Evolutionary conservation across 2,329 filamentous ascomycete species (phyloP).

Genomic region (Fusarium sp.): DNA sequence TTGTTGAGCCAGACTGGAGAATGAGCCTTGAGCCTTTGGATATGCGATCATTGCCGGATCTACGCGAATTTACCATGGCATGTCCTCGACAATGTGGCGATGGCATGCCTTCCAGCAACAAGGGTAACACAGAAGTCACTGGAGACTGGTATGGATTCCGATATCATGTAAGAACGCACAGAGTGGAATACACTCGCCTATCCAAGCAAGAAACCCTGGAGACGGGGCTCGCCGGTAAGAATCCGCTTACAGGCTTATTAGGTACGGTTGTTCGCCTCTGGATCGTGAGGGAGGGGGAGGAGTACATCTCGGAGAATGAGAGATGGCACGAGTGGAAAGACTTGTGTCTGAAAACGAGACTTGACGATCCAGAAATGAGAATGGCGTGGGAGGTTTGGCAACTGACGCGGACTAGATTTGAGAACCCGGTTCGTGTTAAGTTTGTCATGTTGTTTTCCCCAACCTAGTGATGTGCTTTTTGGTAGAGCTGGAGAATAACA

Average conservation of each 20-base stretch:
- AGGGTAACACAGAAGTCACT: not conserved
- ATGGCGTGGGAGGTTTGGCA: conserved; percentile 19
- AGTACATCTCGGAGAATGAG: not conserved
- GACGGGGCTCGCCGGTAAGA: not conserved
- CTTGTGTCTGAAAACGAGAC: not conserved
- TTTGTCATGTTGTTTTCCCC: not conserved
- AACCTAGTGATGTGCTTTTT: not conserved
- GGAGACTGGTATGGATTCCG: conserved; percentile 36
- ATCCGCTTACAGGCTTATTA: not conserved
- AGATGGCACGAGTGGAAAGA: conserved; percentile 24
- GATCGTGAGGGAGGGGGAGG: conserved; percentile 17
- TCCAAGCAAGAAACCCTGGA: conserved; percentile 14
- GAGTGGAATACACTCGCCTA: conserved; percentile 23
- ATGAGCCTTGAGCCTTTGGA: not conserved
- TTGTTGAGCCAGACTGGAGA: not conserved
- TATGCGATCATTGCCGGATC: not conserved
- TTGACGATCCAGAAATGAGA: not conserved
- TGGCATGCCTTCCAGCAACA: not conserved
- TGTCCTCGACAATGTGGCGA: not conserved
- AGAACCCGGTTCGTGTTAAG: conserved; percentile 2
- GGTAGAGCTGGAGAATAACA: not conserved
- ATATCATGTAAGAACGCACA: conserved; percentile 7
- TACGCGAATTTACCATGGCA: conserved; percentile 30
- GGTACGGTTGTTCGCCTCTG: conserved; percentile 20
- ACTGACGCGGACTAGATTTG: conserved; percentile 8